phyloP scores from a whole-genome alignment of 306 rosid genomes.

The Corylus avellana region DNA sequence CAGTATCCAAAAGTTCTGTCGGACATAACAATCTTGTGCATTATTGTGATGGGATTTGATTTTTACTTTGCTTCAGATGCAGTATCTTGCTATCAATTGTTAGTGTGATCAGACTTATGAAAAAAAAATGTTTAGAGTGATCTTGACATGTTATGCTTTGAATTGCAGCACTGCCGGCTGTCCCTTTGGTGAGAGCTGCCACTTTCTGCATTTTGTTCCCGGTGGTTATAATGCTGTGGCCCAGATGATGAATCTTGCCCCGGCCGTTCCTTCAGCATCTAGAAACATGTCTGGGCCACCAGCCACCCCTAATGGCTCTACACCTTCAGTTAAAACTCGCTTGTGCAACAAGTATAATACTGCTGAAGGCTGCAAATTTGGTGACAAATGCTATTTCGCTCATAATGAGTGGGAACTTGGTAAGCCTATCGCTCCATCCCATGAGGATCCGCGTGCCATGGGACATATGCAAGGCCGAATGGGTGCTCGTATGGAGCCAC shows the following conservation, averaged over 20 bases:
- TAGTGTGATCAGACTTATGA: constrained; percentile 28
- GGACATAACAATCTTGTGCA: neutral
- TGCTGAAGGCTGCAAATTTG: constrained; percentile 97
- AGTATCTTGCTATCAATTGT: constrained; percentile 1
- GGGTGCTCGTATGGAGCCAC: constrained; percentile 61
- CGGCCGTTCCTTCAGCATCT: constrained; percentile 57
- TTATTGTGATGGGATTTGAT: neutral
- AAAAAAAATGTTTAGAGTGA: neutral
- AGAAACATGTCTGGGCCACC: constrained; percentile 58
- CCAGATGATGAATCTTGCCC: constrained; percentile 83
- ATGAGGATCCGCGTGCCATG: constrained; percentile 62
- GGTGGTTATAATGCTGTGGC: constrained; percentile 95
- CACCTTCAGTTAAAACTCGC: constrained; percentile 63
- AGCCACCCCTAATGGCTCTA: constrained; percentile 60
- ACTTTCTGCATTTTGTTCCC: constrained; percentile 87
- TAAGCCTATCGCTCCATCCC: constrained; percentile 51
- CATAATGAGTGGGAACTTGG: constrained; percentile 98
- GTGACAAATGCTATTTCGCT: constrained; percentile 93
- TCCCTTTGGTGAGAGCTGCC: constrained; percentile 96
- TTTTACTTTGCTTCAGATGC: neutral
- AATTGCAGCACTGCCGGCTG: constrained; percentile 89
- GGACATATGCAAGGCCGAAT: constrained; percentile 55
- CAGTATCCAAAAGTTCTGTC: neutral
- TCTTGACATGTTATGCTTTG: constrained; percentile 37
- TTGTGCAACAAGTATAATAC: constrained; percentile 71